Percentiles rank a stretch among this genome's conserved stretches.
phyloP scores from a whole-genome alignment of 441 rosid species.

The Rhodomyrtus psidioides region DNA sequence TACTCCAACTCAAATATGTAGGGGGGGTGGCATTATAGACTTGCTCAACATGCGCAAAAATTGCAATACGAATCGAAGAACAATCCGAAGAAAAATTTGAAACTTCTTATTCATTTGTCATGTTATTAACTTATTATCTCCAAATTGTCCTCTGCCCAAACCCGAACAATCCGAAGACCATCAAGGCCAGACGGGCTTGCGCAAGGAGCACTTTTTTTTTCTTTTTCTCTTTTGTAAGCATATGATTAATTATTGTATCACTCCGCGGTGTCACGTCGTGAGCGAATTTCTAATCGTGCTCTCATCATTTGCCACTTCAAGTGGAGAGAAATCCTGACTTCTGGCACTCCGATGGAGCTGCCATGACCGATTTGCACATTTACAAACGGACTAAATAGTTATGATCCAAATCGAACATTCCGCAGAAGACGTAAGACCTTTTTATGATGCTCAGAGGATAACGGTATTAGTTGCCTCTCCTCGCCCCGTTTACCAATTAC shows the following conservation, averaged over 20 bases:
- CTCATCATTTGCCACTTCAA: background rate
- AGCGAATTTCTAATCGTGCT: accelerated
- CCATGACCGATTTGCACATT: accelerated
- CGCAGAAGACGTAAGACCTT: accelerated
- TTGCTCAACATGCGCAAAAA: background rate
- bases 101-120: background rate
- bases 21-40: background rate
- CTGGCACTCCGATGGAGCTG: background rate
- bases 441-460: background rate
- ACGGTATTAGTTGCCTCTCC: background rate
- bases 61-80: background rate
- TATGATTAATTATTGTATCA: background rate
- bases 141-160: background rate
- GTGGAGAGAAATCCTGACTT: background rate
- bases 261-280: accelerated
- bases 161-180: background rate
- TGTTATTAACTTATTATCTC: background rate
- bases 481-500: background rate
- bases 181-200: background rate
- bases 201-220: background rate
- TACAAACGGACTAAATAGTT: accelerated
- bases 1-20: background rate
- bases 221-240: background rate
- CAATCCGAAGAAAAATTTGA: background rate
- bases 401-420: background rate